Base-by-base conservation (phyloP, 768 basidiomycete species). In the Mycena metata region DNA sequence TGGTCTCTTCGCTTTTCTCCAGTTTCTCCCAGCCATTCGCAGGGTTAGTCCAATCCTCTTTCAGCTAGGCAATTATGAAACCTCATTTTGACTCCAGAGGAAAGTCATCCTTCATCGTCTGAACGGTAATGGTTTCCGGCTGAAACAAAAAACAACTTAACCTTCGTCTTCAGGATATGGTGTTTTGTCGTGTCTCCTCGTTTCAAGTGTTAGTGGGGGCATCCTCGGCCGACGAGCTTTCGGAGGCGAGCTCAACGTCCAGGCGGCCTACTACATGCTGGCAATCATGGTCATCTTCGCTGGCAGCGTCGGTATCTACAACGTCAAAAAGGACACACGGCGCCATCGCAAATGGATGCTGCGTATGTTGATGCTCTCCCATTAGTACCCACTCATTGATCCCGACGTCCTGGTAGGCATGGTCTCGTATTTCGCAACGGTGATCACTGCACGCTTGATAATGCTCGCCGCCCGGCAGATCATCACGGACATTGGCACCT, bases 321-420 rank as follows among this genome's bases (percentile, higher is more conserved):
- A 77, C 42, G 74, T 72, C 26, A 76, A 73, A 60, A 67, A 58
- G 41, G 66, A 76, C 49, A 77, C 76, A 23, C 69, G 74, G 19
- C 50, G 64, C 21, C 76, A 77, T 66, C 49, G 76, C 56, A 74
- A 73, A 59, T 77, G 76, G 76, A 77, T 77, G 76, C 67, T 77
- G 5, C 71, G 76, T 77, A 66, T 46, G 76, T 71, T 13, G 3
- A 3, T 16, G 19, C 10, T 55, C 55, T 12, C 23, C 19, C 5
- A 8, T 10, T 13, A 30, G n/a, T n/a, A n/a, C n/a, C 41, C 54
- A 42, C 36, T 15, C 36, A 41, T 55, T 68, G 12, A 71, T 8
- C 19, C 17, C 16, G 10, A 24, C 11, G 39, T 39, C 10, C 0
- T 15, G 17, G n/a, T 36, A 77, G 75, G 76, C 24, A 67, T 69